Conservation (phyloP, 306 rosid species). For the Abrus precatorius region DNA sequence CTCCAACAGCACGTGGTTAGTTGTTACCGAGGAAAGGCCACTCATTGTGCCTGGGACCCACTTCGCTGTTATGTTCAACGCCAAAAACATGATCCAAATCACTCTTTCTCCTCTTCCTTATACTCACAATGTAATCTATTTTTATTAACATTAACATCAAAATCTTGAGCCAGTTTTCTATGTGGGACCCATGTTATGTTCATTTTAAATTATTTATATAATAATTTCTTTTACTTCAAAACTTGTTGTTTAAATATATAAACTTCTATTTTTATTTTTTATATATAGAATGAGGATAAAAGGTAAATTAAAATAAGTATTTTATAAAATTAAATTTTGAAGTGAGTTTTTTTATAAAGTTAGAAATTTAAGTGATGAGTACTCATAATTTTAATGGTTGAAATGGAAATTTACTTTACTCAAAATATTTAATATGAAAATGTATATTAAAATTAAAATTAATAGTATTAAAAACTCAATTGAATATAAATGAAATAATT, state of each 20-base stretch:
- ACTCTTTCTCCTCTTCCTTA: too few species aligned
- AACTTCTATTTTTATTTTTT: too few species aligned
- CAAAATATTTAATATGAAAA: background rate
- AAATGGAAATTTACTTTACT: too few species aligned
- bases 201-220: too few species aligned
- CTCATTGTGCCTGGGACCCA: slow-evolving; percentile 58
- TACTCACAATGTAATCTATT: background rate
- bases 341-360: background rate
- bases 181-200: too few species aligned
- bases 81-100: slow-evolving; percentile 56
- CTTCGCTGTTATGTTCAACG: slow-evolving; percentile 52
- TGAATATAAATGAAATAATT: background rate
- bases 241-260: too few species aligned
- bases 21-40: slow-evolving; percentile 57
- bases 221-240: too few species aligned
- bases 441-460: background rate
- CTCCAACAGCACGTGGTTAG: slow-evolving; percentile 83
- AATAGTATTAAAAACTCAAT: background rate
- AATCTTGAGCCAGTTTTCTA: background rate
- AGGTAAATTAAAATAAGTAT: too few species aligned
- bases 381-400: too few species aligned
- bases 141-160: background rate
- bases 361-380: too few species aligned
- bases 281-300: too few species aligned
- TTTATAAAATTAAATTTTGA: background rate